phyloP scores from a whole-genome alignment of 495 filamentous ascomycete genomes.

The Penicillium paxilli region DNA sequence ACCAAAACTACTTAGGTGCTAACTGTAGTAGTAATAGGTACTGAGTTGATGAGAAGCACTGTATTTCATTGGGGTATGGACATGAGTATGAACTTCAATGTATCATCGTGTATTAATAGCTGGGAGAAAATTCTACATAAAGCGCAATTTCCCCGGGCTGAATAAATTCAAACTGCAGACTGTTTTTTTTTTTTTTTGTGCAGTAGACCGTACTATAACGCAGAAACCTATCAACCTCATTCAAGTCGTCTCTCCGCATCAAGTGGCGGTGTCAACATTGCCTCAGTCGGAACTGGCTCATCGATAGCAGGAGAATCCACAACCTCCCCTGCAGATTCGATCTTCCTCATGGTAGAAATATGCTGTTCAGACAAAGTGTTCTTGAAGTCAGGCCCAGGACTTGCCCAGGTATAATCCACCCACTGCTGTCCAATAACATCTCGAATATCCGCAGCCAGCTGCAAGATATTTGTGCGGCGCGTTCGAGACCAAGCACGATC shows the following conservation, averaged over 20 bases:
- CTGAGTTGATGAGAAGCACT: too few species aligned
- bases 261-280: constrained; percentile 33
- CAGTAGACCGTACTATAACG: too few species aligned
- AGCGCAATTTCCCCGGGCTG: too few species aligned
- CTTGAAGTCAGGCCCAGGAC: constrained; percentile 60
- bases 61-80: too few species aligned
- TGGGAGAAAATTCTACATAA: too few species aligned
- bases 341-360: constrained; percentile 17
- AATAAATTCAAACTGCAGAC: too few species aligned
- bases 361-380: constrained; percentile 50
- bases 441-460: constrained; percentile 62
- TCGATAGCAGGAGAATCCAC: constrained; percentile 1
- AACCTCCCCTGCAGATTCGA: constrained; percentile 8
- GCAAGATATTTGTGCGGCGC: constrained; percentile 57
- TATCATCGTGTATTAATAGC: too few species aligned
- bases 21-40: too few species aligned
- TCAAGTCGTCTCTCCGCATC: constrained; percentile 26
- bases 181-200: too few species aligned
- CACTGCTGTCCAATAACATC: constrained; percentile 61
- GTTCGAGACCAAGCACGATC: constrained; percentile 62
- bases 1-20: too few species aligned
- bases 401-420: constrained; percentile 73
- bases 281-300: not conserved
- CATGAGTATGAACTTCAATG: too few species aligned
- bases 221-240: not conserved